Percentiles rank a stretch among this genome's conserved stretches.
phyloP scores from a whole-genome alignment of 805 yeast species.

The Cyberlindnera japonica region DNA sequence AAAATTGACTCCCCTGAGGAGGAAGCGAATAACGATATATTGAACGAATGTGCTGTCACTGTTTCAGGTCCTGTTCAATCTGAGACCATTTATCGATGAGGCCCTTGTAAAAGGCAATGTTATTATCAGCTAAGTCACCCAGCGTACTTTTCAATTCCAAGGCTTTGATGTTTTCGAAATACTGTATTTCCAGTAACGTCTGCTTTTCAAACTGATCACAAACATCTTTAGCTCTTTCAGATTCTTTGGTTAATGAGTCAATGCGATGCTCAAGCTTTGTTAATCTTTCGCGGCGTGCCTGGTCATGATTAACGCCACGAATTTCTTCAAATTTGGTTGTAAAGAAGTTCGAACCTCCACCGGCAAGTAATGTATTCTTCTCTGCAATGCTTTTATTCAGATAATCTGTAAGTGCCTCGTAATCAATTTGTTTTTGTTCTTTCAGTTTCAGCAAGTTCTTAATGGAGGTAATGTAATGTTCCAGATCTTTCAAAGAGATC shows the following conservation, averaged over 20 bases:
- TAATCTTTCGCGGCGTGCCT: constrained; percentile 48
- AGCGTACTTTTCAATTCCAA: constrained; percentile 71
- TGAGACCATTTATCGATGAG: constrained; percentile 69
- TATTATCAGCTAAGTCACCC: constrained; percentile 68
- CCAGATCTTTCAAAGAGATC: constrained; percentile 80
- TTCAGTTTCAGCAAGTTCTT: constrained; percentile 72
- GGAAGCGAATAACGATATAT: too few relatives aligned
- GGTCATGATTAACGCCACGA: constrained; percentile 60
- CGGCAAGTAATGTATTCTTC: constrained; percentile 48
- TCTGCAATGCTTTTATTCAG: constrained; percentile 68
- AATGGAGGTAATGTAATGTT: constrained; percentile 68
- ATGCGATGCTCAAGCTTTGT: constrained; percentile 47
- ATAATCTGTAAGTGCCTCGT: constrained; percentile 81
- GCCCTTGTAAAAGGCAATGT: constrained; percentile 67
- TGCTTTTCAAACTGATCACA: constrained; percentile 55
- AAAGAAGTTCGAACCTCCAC: constrained; percentile 50
- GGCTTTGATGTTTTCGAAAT: constrained; percentile 79
- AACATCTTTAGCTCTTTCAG: constrained; percentile 45
- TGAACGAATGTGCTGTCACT: constrained; percentile 7
- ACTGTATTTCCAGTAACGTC: constrained; percentile 50
- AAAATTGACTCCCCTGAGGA: too few relatives aligned
- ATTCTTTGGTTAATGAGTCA: constrained; percentile 46
- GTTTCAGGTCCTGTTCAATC: constrained; percentile 38
- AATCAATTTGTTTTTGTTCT: constrained; percentile 88
- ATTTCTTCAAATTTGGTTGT: constrained; percentile 57